Conservation (phyloP, 2,329 filamentous ascomycete species). For the Beauveria caledonica region DNA sequence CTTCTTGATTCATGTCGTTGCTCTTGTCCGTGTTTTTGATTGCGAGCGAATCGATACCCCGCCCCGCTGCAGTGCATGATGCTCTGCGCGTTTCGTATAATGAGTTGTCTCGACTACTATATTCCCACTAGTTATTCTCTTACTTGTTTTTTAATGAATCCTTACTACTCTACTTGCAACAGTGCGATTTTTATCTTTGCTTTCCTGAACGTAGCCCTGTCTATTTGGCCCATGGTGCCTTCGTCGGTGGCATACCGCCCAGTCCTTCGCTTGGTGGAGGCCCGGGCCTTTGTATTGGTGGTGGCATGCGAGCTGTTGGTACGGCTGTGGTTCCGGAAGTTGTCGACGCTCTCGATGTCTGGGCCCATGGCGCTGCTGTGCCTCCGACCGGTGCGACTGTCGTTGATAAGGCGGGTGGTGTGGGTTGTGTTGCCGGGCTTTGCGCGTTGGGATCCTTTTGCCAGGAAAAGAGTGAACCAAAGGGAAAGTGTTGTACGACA, state of each 20-base stretch:
- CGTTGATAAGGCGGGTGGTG: constrained; percentile 31
- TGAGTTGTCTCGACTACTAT: constrained; percentile 6
- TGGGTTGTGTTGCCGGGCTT: constrained; percentile 27
- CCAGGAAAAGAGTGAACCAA: constrained; percentile 75
- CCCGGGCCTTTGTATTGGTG: neutral
- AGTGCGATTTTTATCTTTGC: neutral
- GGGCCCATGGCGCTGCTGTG: constrained; percentile 26
- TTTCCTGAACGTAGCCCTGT: neutral
- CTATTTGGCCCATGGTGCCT: constrained; percentile 39
- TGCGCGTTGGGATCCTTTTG: constrained; percentile 56
- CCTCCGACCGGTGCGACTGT: constrained; percentile 25
- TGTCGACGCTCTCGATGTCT: constrained; percentile 30
- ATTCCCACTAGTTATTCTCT: constrained; percentile 4
- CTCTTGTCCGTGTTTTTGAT: constrained; percentile 5
- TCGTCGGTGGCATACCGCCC: constrained; percentile 22
- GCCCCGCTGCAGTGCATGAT: neutral
- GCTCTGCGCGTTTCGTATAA: constrained; percentile 4
- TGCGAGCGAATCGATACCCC: constrained; percentile 13
- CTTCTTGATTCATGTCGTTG: neutral
- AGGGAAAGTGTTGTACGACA: constrained; percentile 92
- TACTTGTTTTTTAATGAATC: neutral
- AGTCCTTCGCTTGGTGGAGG: neutral
- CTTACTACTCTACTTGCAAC: neutral
- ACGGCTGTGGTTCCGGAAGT: constrained; percentile 15
- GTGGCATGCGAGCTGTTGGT: neutral